Evolutionary conservation across 352 stramenopile genomes (phyloP).

Genomic region (Phytophthora cryptogea): DNA sequence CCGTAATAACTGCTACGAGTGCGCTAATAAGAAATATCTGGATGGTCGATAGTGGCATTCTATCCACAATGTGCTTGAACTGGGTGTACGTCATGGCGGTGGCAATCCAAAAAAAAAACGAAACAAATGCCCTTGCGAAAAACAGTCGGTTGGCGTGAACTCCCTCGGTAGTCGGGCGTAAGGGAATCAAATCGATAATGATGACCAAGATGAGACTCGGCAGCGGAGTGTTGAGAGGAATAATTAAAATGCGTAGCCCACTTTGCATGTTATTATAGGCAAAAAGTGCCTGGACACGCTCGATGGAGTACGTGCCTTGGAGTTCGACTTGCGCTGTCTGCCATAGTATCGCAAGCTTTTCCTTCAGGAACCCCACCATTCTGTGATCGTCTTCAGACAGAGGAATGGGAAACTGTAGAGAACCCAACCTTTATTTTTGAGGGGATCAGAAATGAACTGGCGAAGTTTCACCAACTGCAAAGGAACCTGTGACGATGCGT

Average conservation of each 20-base stretch:
- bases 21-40: conserved; percentile 2
- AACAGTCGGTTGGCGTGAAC: conserved; percentile 13
- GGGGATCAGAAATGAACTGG: background rate
- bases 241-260: background rate
- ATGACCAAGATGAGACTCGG: background rate
- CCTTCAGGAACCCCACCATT: background rate
- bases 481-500: too few relatives aligned
- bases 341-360: background rate
- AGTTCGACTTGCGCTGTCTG: conserved; percentile 1
- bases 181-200: background rate
- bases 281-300: background rate
- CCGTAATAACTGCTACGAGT: conserved; percentile 4
- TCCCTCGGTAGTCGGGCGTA: conserved; percentile 1
- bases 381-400: background rate
- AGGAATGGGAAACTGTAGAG: too few relatives aligned
- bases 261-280: background rate
- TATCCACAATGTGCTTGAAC: conserved; percentile 22
- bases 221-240: background rate
- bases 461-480: background rate
- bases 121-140: conserved; percentile 16
- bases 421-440: background rate
- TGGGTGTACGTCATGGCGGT: conserved; percentile 17
- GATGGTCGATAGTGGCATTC: conserved; percentile 7
- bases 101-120: conserved; percentile 18
- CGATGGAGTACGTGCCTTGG: conserved; percentile 2